Conservation (phyloP, 345 rosid species). For the Ceriops zippeliana region DNA sequence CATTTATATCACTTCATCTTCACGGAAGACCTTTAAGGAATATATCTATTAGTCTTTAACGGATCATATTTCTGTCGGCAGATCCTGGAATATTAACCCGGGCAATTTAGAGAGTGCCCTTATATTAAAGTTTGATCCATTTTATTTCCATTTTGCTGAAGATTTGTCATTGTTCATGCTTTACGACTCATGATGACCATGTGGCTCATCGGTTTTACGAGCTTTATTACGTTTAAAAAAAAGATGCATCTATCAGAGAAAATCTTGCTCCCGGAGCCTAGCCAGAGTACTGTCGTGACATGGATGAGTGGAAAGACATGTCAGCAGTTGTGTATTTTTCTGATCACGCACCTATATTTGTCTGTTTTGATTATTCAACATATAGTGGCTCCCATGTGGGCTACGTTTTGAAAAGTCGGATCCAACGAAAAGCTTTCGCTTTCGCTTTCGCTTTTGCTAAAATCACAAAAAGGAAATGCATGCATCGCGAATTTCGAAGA, state of each 20-base stretch:
- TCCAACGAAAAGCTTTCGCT: no score
- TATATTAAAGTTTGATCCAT: no score
- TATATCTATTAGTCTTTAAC: no score
- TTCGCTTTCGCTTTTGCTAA: no score
- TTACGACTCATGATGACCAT: not conserved
- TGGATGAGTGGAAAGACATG: constrained; percentile 26
- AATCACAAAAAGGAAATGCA: no score
- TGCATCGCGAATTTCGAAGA: no score
- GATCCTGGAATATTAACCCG: no score
- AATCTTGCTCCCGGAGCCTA: not conserved
- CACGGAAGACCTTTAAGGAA: no score
- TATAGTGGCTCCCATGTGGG: constrained; percentile 27
- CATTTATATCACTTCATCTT: not conserved
- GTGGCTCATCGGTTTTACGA: not conserved
- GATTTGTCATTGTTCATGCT: not conserved
- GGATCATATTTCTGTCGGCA: no score
- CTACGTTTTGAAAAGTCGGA: not conserved
- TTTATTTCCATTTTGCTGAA: no score
- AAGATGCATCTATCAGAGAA: not conserved
- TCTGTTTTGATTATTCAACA: constrained; percentile 3
- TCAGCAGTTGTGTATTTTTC: constrained; percentile 28
- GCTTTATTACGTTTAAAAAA: not conserved
- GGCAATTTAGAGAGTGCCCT: no score
- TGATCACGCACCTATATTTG: constrained; percentile 4
- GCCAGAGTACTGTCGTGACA: constrained; percentile 15